Base-by-base conservation (phyloP, 768 basidiomycete species). In the Tricholoma furcatifolium region DNA sequence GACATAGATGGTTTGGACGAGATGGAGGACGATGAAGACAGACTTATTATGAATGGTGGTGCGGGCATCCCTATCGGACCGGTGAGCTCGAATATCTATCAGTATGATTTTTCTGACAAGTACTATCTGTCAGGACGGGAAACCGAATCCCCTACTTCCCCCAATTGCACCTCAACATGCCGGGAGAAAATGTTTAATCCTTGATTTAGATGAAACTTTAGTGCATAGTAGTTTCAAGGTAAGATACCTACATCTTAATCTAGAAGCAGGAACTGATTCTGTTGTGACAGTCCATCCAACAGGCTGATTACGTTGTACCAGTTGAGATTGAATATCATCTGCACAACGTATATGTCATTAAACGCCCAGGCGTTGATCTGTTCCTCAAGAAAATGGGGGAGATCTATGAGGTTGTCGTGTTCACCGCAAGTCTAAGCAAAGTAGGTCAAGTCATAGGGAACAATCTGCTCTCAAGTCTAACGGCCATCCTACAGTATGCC, bases 211-310 rank as follows among this genome's bases (percentile, higher is more conserved):
- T 61, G 96, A 99, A 72, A 99, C 97, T 2, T 77, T 99, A 17
- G 87, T 98, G 18, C 96, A 98, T 72, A 93, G 91, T 65, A 95
- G 92, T 68, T 98, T 99, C 83, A 99, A 98, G 84, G 96, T 96
- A 56, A 36, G 74, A 38, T 41, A 46, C 11, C 17, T 31, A 18
- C 32, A 11, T 21, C 35, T 14, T 49, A 39, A n/a, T 47, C 55
- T 39, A 38, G 18, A 20, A 27, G 17, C 45, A 7, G 27, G 55
- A 59, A 46, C 56, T 58, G 47, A 60, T 48, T 17, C 39, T 30
- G 36, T 45, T 43, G 31, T 23, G 55, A 12, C 66, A 98, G 95
- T 91, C 94, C 50, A 92, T 98, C 62, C 81, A 80, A 58, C 90
- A 93, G 63, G 94, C 96, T 27, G 97, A 99, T 74, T 99, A 93